Percentiles rank a stretch among this genome's conserved stretches.
phyloP scores from a whole-genome alignment of 768 basidiomycete species.

The Artomyces pyxidatus region DNA sequence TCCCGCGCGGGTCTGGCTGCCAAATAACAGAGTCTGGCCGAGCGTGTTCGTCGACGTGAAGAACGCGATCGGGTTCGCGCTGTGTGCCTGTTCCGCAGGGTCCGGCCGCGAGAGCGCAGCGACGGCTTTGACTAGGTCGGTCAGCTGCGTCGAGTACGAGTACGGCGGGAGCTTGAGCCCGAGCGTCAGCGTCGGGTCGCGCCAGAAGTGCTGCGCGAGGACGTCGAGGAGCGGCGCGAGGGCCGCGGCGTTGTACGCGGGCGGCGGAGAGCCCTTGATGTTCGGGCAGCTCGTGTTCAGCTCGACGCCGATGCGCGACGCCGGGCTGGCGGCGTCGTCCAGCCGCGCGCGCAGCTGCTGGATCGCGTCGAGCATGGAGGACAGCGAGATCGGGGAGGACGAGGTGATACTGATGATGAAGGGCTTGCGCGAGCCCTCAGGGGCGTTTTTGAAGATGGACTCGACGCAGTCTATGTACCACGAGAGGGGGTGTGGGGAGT shows the following conservation, averaged over 20 bases:
- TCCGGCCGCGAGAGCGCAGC: conserved; percentile 10
- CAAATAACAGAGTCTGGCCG: conserved; percentile 12
- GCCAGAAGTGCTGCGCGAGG: conserved; percentile 39
- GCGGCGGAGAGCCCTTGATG: conserved; percentile 50
- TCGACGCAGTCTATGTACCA: conserved; percentile 58
- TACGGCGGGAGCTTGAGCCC: conserved; percentile 48
- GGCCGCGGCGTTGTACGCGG: conserved; percentile 50
- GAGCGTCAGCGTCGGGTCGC: conserved; percentile 50
- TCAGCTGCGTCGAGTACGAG: conserved; percentile 12
- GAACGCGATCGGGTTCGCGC: conserved; percentile 12
- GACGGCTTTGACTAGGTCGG: conserved; percentile 7
- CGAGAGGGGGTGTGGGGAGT: conserved; percentile 70
- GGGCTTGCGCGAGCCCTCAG: conserved; percentile 38
- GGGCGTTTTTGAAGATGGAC: conserved; percentile 33
- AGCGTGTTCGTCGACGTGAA: conserved; percentile 16
- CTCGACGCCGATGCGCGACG: conserved; percentile 56
- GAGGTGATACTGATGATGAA: conserved; percentile 78
- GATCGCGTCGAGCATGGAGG: conserved; percentile 49
- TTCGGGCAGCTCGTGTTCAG: conserved; percentile 86
- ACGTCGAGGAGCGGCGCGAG: conserved; percentile 48
- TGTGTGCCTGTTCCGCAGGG: conserved; percentile 8
- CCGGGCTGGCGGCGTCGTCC: conserved; percentile 19
- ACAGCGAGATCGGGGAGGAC: conserved; percentile 42
- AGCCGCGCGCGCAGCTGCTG: conserved; percentile 43
- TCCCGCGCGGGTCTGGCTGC: conserved; percentile 1